Conservation (phyloP, 23 red algal genomes). For the Cyanidiococcus yangmingshanensis region DNA sequence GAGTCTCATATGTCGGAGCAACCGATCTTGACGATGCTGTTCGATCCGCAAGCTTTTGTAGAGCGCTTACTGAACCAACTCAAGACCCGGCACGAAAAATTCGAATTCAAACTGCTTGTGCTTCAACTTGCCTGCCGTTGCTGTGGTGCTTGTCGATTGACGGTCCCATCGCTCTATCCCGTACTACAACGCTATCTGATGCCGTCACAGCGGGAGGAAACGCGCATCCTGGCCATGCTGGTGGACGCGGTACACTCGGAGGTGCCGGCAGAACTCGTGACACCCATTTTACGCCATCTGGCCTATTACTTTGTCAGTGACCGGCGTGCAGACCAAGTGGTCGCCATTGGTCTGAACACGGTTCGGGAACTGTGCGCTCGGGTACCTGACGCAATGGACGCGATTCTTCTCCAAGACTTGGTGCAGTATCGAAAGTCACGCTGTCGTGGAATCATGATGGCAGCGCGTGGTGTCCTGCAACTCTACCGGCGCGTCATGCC, state of each 20-base stretch:
- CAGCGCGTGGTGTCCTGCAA: slow-evolving; percentile 55
- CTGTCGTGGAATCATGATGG: slow-evolving; percentile 90
- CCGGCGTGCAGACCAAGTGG: slow-evolving; percentile 44
- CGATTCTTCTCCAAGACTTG: slow-evolving; percentile 56
- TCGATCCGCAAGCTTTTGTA: slow-evolving; percentile 66
- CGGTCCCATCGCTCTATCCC: slow-evolving; percentile 21
- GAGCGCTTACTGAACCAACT: slow-evolving; percentile 61
- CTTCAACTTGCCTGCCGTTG: neutral
- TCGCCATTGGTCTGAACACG: slow-evolving; percentile 77
- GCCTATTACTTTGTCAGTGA: slow-evolving; percentile 87
- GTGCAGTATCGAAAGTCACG: slow-evolving; percentile 51
- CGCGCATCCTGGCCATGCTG: slow-evolving; percentile 55
- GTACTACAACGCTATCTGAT: slow-evolving; percentile 79
- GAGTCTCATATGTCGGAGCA: slow-evolving; percentile 21
- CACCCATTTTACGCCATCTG: slow-evolving; percentile 61
- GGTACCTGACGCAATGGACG: slow-evolving; percentile 70
- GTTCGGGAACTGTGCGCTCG: slow-evolving; percentile 73
- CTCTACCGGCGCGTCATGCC: slow-evolving; percentile 77
- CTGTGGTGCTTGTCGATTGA: neutral
- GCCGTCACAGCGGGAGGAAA: slow-evolving; percentile 69
- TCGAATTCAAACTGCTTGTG: slow-evolving; percentile 41
- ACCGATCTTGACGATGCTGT: slow-evolving; percentile 48
- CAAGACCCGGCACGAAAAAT: slow-evolving; percentile 49
- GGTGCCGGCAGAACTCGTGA: slow-evolving; percentile 66
- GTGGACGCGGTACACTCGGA: slow-evolving; percentile 57